Evolutionary conservation across 257 asterid species (phyloP).

Genomic region (Nicotiana tomentosiformis): DNA sequence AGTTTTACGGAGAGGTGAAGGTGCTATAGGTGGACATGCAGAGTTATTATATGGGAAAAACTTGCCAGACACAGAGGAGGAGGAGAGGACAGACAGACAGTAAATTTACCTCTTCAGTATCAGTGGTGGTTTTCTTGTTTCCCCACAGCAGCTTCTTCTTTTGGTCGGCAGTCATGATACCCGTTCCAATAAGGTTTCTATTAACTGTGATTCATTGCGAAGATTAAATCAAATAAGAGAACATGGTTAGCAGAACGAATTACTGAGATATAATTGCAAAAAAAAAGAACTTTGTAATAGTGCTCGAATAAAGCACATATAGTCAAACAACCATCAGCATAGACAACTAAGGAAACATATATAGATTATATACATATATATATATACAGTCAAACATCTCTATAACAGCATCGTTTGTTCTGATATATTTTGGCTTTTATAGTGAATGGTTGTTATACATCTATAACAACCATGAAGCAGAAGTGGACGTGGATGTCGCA

Average conservation of each 20-base stretch:
- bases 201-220: slow-evolving; percentile 49
- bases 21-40: neutral
- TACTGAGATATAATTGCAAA: slow-evolving; percentile 6
- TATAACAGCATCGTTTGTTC: too few relatives aligned
- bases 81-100: neutral
- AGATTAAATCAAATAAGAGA: neutral
- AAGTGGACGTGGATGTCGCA: too few relatives aligned
- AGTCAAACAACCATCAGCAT: neutral
- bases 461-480: too few relatives aligned
- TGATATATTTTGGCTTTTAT: too few relatives aligned
- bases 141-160: slow-evolving; percentile 99
- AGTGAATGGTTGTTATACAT: too few relatives aligned
- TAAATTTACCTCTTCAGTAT: slow-evolving; percentile 69
- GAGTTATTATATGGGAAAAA: neutral
- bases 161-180: slow-evolving; percentile 90
- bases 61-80: neutral
- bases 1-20: neutral
- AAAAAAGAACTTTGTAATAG: neutral
- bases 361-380: neutral
- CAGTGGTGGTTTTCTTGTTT: slow-evolving; percentile 62
- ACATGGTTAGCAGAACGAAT: neutral
- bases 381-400: too few relatives aligned
- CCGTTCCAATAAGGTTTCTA: slow-evolving; percentile 85
- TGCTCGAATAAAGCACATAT: neutral
- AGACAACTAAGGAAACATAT: neutral